phyloP scores from a whole-genome alignment of 805 yeast genomes.

The Candida coleopterorum region DNA sequence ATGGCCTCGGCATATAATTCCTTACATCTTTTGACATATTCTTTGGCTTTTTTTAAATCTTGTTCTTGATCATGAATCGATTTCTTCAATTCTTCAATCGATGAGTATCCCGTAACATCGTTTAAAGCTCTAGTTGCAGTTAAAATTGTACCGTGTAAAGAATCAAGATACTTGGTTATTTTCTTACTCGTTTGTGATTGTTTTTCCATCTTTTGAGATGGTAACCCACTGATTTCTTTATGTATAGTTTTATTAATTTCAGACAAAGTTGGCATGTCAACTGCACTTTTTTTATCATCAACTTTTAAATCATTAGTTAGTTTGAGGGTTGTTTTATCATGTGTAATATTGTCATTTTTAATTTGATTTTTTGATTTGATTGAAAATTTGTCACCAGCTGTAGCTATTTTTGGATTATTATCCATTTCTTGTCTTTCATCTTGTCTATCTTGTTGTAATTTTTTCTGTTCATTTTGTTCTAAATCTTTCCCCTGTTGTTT shows the following conservation, averaged over 20 bases:
- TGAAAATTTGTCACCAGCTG: constrained; percentile 3
- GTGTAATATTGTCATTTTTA: background rate
- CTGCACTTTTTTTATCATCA: constrained; percentile 7
- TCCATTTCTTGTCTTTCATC: background rate
- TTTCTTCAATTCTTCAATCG: constrained; percentile 66
- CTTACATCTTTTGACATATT: constrained; percentile 46
- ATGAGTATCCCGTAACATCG: constrained; percentile 87
- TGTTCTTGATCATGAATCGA: constrained; percentile 55
- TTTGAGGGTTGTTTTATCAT: background rate
- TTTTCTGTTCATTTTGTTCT: constrained; percentile 7
- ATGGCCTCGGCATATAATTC: constrained; percentile 55
- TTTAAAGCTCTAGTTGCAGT: constrained; percentile 69
- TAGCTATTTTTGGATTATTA: background rate
- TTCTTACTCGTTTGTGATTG: constrained; percentile 34
- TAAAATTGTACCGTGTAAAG: constrained; percentile 52
- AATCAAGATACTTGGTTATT: constrained; percentile 47
- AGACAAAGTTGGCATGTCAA: constrained; percentile 5
- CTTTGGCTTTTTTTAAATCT: constrained; percentile 45
- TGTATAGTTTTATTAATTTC: constrained; percentile 11
- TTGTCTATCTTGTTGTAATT: background rate
- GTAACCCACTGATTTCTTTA: constrained; percentile 28
- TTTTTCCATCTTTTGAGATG: constrained; percentile 41
- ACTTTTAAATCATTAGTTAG: constrained; percentile 4
- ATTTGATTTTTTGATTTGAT: background rate
- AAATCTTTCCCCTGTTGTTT: constrained; percentile 9